These are phyloP conservation scores for Erodium chrysanthum DNA, from an alignment of 441 rosid genomes.

Conservation along the genomic window DNA sequence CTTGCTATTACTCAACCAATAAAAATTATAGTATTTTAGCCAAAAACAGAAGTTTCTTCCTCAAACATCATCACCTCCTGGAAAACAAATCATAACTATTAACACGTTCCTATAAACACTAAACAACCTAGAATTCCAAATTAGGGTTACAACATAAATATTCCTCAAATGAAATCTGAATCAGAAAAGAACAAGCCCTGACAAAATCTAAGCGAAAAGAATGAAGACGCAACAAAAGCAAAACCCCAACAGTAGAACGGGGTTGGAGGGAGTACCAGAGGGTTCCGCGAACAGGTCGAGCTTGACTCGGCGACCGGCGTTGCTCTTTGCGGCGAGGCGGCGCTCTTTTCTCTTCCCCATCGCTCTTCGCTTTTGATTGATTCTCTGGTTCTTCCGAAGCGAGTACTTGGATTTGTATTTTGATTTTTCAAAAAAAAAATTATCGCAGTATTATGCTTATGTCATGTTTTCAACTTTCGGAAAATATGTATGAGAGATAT, in stretches of 20 bases:
- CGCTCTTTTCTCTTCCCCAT: constrained; percentile 97
- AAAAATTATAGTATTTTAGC: background rate
- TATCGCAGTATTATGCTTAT: too few species aligned
- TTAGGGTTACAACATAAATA: background rate
- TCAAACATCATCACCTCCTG: background rate
- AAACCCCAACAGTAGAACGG: background rate
- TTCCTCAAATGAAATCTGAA: background rate
- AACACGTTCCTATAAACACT: background rate
- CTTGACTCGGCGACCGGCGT: constrained; percentile 85
- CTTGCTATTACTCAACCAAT: background rate
- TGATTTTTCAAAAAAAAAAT: too few species aligned
- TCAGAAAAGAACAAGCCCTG: constrained; percentile 3
- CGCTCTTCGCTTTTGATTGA: constrained; percentile 8
- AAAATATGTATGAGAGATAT: too few species aligned
- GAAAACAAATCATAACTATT: background rate
- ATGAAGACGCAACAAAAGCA: background rate
- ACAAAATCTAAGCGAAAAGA: background rate
- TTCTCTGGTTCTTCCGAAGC: background rate
- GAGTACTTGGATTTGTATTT: too few species aligned
- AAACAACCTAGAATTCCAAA: background rate
- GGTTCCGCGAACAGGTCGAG: constrained; percentile 96
- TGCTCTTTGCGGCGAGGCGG: constrained; percentile 60
- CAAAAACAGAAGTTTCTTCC: background rate
- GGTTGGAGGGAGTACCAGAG: constrained; percentile 40
- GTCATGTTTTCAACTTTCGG: too few species aligned